These are phyloP conservation scores for Discostella stelligera DNA, from an alignment of 352 stramenopile genomes.

Conservation along the genomic window DNA sequence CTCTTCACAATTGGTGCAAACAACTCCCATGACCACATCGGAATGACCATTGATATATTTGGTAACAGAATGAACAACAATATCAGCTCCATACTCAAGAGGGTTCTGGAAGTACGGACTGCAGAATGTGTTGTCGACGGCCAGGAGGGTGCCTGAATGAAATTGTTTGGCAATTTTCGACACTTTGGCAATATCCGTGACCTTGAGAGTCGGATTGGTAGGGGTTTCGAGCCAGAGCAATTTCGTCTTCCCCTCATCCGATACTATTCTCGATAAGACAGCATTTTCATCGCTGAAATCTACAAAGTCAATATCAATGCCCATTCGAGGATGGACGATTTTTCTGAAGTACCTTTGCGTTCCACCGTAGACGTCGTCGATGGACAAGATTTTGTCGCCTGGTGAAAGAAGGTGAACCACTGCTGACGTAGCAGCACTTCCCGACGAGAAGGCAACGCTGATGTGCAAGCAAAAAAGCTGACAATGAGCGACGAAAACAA, in stretches of 20 bases:
- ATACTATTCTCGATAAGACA: conserved; percentile 36
- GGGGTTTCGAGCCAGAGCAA: conserved; percentile 96
- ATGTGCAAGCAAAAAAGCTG: conserved; percentile 82
- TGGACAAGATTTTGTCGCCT: conserved; percentile 89
- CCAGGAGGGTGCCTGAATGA: conserved; percentile 75
- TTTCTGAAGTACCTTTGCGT: conserved; percentile 90
- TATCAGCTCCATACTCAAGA: conserved; percentile 90
- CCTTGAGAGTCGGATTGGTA: conserved; percentile 94
- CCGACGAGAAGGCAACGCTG: conserved; percentile 78
- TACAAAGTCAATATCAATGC: conserved; percentile 75
- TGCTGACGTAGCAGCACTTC: conserved; percentile 90
- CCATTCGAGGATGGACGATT: conserved; percentile 82
- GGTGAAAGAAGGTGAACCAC: conserved; percentile 86
- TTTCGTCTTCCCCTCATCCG: conserved; percentile 82
- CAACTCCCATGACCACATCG: conserved; percentile 92
- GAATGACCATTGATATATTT: conserved; percentile 96
- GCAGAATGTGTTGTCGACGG: conserved; percentile 96
- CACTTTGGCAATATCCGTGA: conserved; percentile 90
- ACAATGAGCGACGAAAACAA: conserved; percentile 65
- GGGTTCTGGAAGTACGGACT: conserved; percentile 94
- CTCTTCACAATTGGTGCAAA: conserved; percentile 86
- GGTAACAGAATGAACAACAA: conserved; percentile 92
- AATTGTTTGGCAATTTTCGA: conserved; percentile 85
- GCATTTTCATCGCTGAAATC: conserved; percentile 67
- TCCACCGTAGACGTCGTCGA: conserved; percentile 93